Base-by-base conservation (phyloP, 495 filamentous ascomycete genomes). In the Tetracladium setigerum region DNA sequence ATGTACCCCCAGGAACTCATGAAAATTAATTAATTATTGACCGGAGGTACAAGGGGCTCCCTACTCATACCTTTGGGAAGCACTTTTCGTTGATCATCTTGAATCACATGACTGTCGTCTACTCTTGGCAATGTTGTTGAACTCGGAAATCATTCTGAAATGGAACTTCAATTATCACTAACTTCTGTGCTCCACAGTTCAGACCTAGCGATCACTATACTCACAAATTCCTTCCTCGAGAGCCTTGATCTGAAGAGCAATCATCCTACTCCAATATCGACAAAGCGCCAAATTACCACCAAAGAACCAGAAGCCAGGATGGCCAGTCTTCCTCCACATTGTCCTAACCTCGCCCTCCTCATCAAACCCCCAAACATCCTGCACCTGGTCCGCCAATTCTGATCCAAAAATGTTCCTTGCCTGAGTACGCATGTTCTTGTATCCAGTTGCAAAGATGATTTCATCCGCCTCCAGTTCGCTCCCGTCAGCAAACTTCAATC, bases 361-460 rank as follows among this genome's bases (percentile, higher is more conserved):
- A 50, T 91, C 76, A 47, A 84, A 75, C 0, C 83, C 87, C 87
- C 87, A 95, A 30, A 90, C 78, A 63, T 83, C 74, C 5, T 69
- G 67, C 1, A 83, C 65, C 10, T 73, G 69, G 47, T 82, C 77
- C 1, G 78, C 84, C n/a, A 89, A 62, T 19, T 77, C 73, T 31
- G 85, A 77, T 0, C 86, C 86, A 44, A 95, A 81, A 34, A 90
- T 79, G n/a, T 52, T 62, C 4, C 78, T 62, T 12, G 77, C 70
- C 11, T 68, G 66, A 1, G 74, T 78, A 38, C 73, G 65, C 86
- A 91, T 95, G 55, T 89, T 89, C 49, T 80, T 68, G 60, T 88
- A 92, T 0, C 87, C 87, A 9, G 87, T 94, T 13, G 87, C 87
- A 50, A 90, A 79, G 9, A 91, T 68, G 42, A 94, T 80, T 64